Percentiles rank a stretch among this genome's conserved stretches.
phyloP scores from a whole-genome alignment of 2,329 filamentous ascomycete genomes.

The Phoma herbarum region DNA sequence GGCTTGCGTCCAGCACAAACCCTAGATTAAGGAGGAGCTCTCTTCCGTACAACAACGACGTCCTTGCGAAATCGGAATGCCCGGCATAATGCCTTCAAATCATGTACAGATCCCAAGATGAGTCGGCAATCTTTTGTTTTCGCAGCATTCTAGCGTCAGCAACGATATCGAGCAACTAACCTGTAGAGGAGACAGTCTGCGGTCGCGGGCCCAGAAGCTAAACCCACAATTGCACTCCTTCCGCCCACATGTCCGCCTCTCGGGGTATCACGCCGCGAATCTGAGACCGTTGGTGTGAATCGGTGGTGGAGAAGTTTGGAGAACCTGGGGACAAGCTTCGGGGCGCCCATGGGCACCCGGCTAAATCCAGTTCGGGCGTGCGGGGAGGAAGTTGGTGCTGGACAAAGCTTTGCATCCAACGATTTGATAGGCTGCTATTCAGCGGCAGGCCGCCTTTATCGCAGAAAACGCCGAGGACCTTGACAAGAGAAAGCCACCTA shows the following conservation, averaged over 20 bases:
- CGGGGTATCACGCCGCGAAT: conserved; percentile 26
- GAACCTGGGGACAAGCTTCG: conserved; percentile 29
- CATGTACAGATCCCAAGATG: background rate
- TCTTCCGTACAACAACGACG: background rate
- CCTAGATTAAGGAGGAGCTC: background rate
- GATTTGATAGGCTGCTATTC: conserved; percentile 27
- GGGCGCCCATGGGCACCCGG: conserved; percentile 23
- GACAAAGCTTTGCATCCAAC: conserved; percentile 26
- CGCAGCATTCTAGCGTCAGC: conserved; percentile 6
- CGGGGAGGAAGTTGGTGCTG: conserved; percentile 26
- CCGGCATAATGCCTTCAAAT: background rate
- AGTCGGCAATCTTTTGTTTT: conserved; percentile 8
- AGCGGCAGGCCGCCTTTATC: conserved; percentile 20
- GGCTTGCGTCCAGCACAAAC: background rate
- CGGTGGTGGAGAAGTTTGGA: conserved; percentile 24
- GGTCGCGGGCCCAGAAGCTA: conserved; percentile 5
- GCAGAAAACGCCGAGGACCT: conserved; percentile 21
- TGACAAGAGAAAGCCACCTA: conserved; percentile 24
- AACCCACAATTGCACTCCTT: conserved; percentile 24
- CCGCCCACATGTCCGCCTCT: conserved; percentile 20
- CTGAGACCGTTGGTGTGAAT: conserved; percentile 22
- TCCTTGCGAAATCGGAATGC: background rate
- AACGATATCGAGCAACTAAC: conserved; percentile 9
- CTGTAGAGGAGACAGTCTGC: conserved; percentile 1
- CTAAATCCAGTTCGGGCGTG: conserved; percentile 27